These are phyloP conservation scores for Filosporella fistucella DNA, from an alignment of 495 filamentous ascomycete genomes.

Conservation along the genomic window DNA sequence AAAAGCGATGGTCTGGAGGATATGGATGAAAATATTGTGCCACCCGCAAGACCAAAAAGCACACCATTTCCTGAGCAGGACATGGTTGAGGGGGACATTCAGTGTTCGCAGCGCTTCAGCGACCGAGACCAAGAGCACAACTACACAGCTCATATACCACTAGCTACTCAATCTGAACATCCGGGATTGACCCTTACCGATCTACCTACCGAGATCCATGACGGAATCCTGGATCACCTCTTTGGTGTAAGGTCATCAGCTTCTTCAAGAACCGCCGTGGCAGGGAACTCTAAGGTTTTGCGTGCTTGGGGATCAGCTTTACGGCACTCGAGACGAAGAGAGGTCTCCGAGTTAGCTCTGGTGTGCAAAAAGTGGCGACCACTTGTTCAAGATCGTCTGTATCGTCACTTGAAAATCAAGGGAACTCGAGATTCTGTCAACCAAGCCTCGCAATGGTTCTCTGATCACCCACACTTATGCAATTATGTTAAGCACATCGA, in stretches of 20 bases:
- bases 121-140: conserved; percentile 5
- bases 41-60: conserved; percentile 48
- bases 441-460: conserved; percentile 53
- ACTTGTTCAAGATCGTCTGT: conserved; percentile 64
- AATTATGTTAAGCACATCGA: conserved; percentile 65
- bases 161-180: not conserved
- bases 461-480: conserved; percentile 50
- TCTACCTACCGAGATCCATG: conserved; percentile 67
- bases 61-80: conserved; percentile 53
- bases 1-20: conserved; percentile 12
- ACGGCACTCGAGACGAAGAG: conserved; percentile 61
- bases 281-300: conserved; percentile 37
- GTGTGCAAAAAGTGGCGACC: conserved; percentile 58
- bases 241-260: conserved; percentile 59
- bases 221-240: conserved; percentile 63
- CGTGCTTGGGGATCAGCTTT: conserved; percentile 60
- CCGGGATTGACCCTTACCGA: conserved; percentile 41
- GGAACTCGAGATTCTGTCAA: conserved; percentile 55
- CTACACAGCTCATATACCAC: not conserved
- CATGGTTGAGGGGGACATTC: conserved; percentile 22
- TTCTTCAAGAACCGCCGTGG: conserved; percentile 39
- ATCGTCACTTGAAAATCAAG: conserved; percentile 70
- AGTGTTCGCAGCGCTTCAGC: conserved; percentile 11
- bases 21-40: conserved; percentile 30
- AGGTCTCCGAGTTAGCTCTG: conserved; percentile 59